phyloP scores from a whole-genome alignment of 2,329 filamentous ascomycete species.

The Lachnellula cervina region DNA sequence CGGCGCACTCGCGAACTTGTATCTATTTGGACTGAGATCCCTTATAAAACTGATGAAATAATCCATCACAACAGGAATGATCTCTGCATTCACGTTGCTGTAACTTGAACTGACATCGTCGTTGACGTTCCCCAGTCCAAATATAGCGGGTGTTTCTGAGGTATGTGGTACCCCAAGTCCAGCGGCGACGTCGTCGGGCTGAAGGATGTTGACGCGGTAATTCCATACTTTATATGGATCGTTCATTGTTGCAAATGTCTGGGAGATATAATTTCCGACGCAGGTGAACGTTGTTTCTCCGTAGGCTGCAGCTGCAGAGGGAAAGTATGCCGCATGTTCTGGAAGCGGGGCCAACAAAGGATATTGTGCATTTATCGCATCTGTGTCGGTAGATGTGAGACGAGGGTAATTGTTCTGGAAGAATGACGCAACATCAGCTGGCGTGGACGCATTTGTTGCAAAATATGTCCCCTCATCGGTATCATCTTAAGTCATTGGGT shows the following conservation, averaged over 20 bases:
- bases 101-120: slow-evolving; percentile 31
- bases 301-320: slow-evolving; percentile 36
- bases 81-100: slow-evolving; percentile 29
- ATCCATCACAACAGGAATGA: slow-evolving; percentile 34
- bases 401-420: slow-evolving; percentile 36
- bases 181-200: slow-evolving; percentile 32
- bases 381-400: slow-evolving; percentile 27
- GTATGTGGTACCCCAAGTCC: slow-evolving; percentile 37
- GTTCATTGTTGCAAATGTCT: slow-evolving; percentile 24
- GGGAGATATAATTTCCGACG: slow-evolving; percentile 39
- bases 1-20: slow-evolving; percentile 27
- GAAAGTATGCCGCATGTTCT: slow-evolving; percentile 34
- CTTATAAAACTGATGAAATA: slow-evolving; percentile 43
- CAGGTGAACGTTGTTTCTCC: slow-evolving; percentile 48
- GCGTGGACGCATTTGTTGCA: slow-evolving; percentile 34
- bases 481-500: slow-evolving; percentile 28
- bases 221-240: slow-evolving; percentile 39
- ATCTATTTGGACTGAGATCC: slow-evolving; percentile 36
- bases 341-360: slow-evolving; percentile 28
- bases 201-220: slow-evolving; percentile 44
- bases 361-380: slow-evolving; percentile 31
- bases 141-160: slow-evolving; percentile 35
- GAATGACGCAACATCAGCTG: slow-evolving; percentile 30
- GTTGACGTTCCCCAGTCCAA: slow-evolving; percentile 32
- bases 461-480: slow-evolving; percentile 57